phyloP scores from a whole-genome alignment of 1,139 yeast genomes.

The Pichia terricola region DNA sequence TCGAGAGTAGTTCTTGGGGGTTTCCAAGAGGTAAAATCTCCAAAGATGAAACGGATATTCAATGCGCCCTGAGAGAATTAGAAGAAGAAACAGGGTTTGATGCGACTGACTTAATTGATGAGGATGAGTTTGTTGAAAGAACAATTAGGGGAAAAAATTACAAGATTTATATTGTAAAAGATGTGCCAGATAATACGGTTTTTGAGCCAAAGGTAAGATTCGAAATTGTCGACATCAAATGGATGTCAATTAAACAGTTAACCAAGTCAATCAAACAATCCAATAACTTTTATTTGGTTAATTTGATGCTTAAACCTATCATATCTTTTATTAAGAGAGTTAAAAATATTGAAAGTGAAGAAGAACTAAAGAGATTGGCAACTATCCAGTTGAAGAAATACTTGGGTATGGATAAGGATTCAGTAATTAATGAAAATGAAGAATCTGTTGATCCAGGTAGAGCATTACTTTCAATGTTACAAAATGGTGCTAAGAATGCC shows the following conservation, averaged over 20 bases:
- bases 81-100: conserved; percentile 95
- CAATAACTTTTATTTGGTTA: conserved; percentile 46
- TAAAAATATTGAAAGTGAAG: conserved; percentile 38
- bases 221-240: conserved; percentile 67
- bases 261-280: conserved; percentile 27
- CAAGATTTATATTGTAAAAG: conserved; percentile 68
- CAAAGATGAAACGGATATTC: conserved; percentile 82
- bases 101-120: conserved; percentile 54
- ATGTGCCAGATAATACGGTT: conserved; percentile 65
- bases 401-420: conserved; percentile 42
- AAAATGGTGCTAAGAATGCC: conserved; percentile 32
- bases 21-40: conserved; percentile 97
- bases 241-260: conserved; percentile 44
- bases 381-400: conserved; percentile 55
- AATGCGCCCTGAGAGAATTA: conserved; percentile 91
- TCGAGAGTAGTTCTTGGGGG: conserved; percentile 81
- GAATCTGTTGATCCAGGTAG: conserved; percentile 57
- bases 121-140: conserved; percentile 70
- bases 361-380: conserved; percentile 44
- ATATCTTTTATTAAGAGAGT: conserved; percentile 42
- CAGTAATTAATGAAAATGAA: conserved; percentile 16
- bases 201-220: conserved; percentile 80
- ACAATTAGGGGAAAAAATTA: conserved; percentile 78
- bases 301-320: conserved; percentile 54
- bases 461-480: conserved; percentile 58